phyloP scores from a whole-genome alignment of 176 grass and related monocot genomes.

The Phoenix dactylifera region DNA sequence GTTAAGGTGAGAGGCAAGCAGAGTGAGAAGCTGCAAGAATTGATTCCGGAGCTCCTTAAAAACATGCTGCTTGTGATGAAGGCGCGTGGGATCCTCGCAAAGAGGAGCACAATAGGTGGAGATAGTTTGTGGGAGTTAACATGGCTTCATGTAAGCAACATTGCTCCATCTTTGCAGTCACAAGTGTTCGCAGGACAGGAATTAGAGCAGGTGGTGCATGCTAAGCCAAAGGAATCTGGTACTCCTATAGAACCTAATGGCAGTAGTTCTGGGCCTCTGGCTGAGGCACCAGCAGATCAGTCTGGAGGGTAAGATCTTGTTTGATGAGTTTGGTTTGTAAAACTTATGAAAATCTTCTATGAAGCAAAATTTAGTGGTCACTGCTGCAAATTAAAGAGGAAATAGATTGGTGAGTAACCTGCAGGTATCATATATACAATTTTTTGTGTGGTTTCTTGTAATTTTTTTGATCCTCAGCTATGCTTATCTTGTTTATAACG shows the following conservation, averaged over 20 bases:
- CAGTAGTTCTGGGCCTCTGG: conserved; percentile 1
- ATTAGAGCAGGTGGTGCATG: conserved; percentile 26
- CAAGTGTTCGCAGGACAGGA: conserved; percentile 76
- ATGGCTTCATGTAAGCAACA: conserved; percentile 87
- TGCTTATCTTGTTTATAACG: too few species aligned
- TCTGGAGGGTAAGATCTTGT: background rate
- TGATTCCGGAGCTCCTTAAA: conserved; percentile 74
- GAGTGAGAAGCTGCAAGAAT: conserved; percentile 85
- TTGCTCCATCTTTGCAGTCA: conserved; percentile 52
- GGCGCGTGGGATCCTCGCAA: conserved; percentile 76
- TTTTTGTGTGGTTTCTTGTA: too few species aligned
- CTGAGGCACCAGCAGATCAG: background rate
- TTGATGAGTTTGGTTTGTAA: too few species aligned
- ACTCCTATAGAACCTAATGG: conserved; percentile 1
- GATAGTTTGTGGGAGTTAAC: conserved; percentile 95
- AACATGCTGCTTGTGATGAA: conserved; percentile 74
- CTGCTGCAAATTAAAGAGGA: too few species aligned
- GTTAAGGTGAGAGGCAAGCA: conserved; percentile 77
- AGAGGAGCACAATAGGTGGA: conserved; percentile 80
- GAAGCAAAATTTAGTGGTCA: too few species aligned
- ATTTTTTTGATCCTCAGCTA: too few species aligned
- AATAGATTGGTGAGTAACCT: too few species aligned
- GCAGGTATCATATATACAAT: too few species aligned
- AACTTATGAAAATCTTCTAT: too few species aligned
- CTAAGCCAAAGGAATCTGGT: background rate